These are phyloP conservation scores for Elaeagnus macrophylla DNA, from an alignment of 306 rosid genomes.

Conservation along the genomic window DNA sequence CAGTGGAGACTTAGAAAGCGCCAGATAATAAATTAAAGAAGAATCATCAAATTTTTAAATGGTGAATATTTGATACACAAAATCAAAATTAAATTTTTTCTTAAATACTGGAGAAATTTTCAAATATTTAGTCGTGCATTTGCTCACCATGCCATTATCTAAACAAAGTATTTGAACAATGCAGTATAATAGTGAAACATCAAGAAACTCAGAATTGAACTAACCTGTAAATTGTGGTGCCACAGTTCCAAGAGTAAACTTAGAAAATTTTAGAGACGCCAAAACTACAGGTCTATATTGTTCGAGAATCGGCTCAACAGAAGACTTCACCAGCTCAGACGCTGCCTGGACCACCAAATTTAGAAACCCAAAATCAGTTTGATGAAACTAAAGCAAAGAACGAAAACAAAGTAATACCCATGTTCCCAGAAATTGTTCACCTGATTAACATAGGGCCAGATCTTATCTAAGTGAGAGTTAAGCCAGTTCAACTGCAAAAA, in stretches of 20 bases:
- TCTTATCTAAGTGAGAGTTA: conserved; percentile 67
- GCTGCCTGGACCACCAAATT: conserved; percentile 52
- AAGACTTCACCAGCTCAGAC: conserved; percentile 78
- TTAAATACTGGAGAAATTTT: too few relatives aligned
- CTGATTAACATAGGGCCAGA: conserved; percentile 94
- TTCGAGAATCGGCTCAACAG: conserved; percentile 79
- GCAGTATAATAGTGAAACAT: neutral
- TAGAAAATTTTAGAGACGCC: conserved; percentile 75
- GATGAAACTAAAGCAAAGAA: neutral
- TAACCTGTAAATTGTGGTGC: conserved; percentile 92
- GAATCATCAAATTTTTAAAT: too few relatives aligned
- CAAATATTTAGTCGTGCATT: too few relatives aligned
- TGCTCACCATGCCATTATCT: neutral
- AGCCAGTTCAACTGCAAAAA: conserved; percentile 69
- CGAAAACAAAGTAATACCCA: neutral
- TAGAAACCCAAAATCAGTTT: neutral
- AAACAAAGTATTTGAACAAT: neutral
- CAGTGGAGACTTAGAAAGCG: too few relatives aligned
- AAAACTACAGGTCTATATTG: conserved; percentile 61
- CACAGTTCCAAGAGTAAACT: conserved; percentile 90
- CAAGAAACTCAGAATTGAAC: conserved; percentile 14
- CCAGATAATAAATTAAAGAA: too few relatives aligned
- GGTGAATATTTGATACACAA: too few relatives aligned
- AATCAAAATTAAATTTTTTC: too few relatives aligned
- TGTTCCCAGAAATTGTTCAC: conserved; percentile 21